Conservation (phyloP, 2,329 filamentous ascomycete genomes). For the Drechslera avenae region DNA sequence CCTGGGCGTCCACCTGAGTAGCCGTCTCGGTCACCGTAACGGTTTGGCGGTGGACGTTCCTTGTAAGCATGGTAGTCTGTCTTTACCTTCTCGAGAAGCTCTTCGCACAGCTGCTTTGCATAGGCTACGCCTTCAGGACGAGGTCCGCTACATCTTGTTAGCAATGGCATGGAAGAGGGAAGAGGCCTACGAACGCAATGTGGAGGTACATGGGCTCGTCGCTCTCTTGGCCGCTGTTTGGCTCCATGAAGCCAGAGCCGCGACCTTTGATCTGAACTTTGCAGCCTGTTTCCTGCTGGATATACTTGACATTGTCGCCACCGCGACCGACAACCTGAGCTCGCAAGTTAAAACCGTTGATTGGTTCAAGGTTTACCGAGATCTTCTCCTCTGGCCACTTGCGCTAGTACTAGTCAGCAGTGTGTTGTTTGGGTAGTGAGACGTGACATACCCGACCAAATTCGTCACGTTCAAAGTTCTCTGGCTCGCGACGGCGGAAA, state of each 20-base stretch:
- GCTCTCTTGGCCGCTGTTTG: conserved; percentile 83
- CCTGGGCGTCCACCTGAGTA: conserved; percentile 43
- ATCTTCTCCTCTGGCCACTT: conserved; percentile 99
- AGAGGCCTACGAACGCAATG: conserved; percentile 71
- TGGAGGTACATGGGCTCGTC: conserved; percentile 97
- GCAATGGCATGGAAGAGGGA: conserved; percentile 7
- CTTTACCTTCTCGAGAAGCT: conserved; percentile 83
- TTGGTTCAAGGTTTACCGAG: conserved; percentile 84
- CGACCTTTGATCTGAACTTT: conserved; percentile 98
- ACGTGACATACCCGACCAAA: conserved; percentile 73
- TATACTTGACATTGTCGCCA: conserved; percentile 96
- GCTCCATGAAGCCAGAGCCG: conserved; percentile 91
- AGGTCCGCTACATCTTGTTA: conserved; percentile 67
- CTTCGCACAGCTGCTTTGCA: conserved; percentile 86
- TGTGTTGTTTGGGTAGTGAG: background rate
- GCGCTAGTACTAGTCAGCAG: conserved; percentile 62
- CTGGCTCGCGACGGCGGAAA: conserved; percentile 81
- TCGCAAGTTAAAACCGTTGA: conserved; percentile 92
- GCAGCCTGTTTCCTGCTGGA: conserved; percentile 92
- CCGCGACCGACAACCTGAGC: conserved; percentile 95
- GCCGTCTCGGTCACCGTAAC: conserved; percentile 51
- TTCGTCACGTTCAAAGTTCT: conserved; percentile 85
- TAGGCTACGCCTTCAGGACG: conserved; percentile 83
- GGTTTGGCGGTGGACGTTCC: conserved; percentile 62
- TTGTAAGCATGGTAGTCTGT: conserved; percentile 91